phyloP scores from a whole-genome alignment of 2,329 filamentous ascomycete species.

The Aspergillus cejpii region DNA sequence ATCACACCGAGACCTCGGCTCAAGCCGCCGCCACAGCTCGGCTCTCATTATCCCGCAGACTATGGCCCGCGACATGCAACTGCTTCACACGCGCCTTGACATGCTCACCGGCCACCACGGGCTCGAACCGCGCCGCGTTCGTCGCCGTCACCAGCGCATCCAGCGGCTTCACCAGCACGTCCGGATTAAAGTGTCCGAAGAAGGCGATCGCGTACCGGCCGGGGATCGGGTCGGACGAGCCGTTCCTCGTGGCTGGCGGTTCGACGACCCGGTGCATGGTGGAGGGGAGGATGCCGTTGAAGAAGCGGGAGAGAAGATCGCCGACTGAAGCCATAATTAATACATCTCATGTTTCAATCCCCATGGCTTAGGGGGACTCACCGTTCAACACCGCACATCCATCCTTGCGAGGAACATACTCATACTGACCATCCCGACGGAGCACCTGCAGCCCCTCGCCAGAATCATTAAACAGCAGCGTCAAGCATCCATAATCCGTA shows the following conservation, averaged over 20 bases:
- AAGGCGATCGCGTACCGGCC: slow-evolving; percentile 1
- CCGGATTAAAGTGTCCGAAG: neutral
- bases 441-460: neutral
- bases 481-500: slow-evolving; percentile 1
- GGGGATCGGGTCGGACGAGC: neutral
- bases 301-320: slow-evolving; percentile 1
- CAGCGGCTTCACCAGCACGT: slow-evolving; percentile 1
- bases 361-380: neutral
- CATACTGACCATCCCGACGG: neutral
- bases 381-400: neutral
- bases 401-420: slow-evolving; percentile 1
- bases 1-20: no score
- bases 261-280: slow-evolving; percentile 1
- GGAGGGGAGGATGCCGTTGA: neutral
- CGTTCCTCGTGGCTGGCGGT: neutral
- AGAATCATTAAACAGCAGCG: slow-evolving; percentile 1
- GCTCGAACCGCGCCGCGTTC: neutral
- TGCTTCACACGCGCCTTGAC: slow-evolving; percentile 2
- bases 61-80: neutral
- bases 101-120: slow-evolving; percentile 1
- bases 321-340: neutral
- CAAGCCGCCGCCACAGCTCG: neutral
- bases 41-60: neutral
- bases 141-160: slow-evolving; percentile 1
- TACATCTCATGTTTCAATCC: no score